Percentiles rank a stretch among this genome's conserved stretches.
phyloP scores from a whole-genome alignment of 495 filamentous ascomycete species.

The Parachaetomium inaequale region DNA sequence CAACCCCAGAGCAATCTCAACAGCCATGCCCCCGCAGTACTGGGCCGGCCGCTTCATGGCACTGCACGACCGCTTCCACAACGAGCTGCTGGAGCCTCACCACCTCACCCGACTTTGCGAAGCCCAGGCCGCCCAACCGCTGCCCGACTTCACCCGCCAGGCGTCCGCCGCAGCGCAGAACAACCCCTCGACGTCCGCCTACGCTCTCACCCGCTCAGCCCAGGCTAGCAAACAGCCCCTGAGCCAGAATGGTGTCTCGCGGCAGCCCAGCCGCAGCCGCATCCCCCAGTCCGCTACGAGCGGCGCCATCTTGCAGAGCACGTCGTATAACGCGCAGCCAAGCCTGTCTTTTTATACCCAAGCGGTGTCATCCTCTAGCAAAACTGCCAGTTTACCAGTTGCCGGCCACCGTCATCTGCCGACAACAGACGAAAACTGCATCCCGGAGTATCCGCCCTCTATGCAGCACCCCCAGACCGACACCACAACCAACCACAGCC shows the following conservation, averaged over 20 bases:
- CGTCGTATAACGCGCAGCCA: neutral
- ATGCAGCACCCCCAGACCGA: too few relatives aligned
- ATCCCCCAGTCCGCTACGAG: conserved; percentile 31
- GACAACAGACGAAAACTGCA: neutral
- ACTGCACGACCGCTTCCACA: conserved; percentile 51
- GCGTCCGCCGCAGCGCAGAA: conserved; percentile 22
- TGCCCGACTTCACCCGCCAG: conserved; percentile 14
- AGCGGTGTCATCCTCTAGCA: neutral
- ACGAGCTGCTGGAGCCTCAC: conserved; percentile 37
- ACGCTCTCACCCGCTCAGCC: conserved; percentile 14
- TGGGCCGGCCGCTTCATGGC: conserved; percentile 57
- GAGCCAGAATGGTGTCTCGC: neutral
- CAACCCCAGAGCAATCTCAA: conserved; percentile 26
- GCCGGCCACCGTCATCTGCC: neutral
- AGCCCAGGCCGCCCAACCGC: conserved; percentile 16
- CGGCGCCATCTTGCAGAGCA: conserved; percentile 26
- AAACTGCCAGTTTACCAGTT: neutral
- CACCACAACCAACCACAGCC: too few relatives aligned
- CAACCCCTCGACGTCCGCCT: conserved; percentile 23
- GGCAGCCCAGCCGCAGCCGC: conserved; percentile 13
- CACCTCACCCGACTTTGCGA: conserved; percentile 32
- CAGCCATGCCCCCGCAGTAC: conserved; percentile 38
- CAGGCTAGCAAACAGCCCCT: neutral
- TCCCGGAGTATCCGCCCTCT: neutral
- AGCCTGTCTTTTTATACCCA: neutral